Conservation (phyloP, 1,139 yeast genomes). For the Pichia inconspicua region DNA sequence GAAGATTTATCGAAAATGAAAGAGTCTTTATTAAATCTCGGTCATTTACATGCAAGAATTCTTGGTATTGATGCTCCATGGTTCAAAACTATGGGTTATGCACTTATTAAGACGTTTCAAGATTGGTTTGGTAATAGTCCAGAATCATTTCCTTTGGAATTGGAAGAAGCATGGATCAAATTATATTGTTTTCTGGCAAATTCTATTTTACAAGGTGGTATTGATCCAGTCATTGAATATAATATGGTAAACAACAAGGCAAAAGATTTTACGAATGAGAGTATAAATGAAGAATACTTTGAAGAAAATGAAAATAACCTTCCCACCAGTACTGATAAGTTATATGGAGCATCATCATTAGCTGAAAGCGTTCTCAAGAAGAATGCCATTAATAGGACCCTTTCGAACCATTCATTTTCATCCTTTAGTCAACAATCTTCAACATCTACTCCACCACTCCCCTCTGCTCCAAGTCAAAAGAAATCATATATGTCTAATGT, state of each 20-base stretch:
- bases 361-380: slow-evolving; percentile 1
- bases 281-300: slow-evolving; percentile 3
- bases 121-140: slow-evolving; percentile 42
- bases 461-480: neutral
- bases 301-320: slow-evolving; percentile 8
- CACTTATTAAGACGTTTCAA: slow-evolving; percentile 63
- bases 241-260: slow-evolving; percentile 9
- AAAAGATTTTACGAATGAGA: neutral
- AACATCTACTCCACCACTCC: neutral
- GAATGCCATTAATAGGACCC: neutral
- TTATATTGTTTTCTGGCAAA: slow-evolving; percentile 57
- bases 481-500: slow-evolving; percentile 8
- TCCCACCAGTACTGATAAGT: neutral
- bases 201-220: slow-evolving; percentile 31
- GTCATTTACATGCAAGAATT: slow-evolving; percentile 69
- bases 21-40: slow-evolving; percentile 54
- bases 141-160: slow-evolving; percentile 36
- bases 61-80: slow-evolving; percentile 67
- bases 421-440: neutral
- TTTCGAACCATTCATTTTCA: slow-evolving; percentile 1
- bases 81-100: slow-evolving; percentile 75
- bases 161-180: slow-evolving; percentile 69
- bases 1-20: slow-evolving; percentile 39
- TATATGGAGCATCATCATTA: neutral
- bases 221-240: slow-evolving; percentile 28